Percentiles rank a stretch among this genome's conserved stretches.
These are phyloP conservation scores for Lepidium sativum DNA, from an alignment of 345 rosid species.

Conservation along the genomic window DNA sequence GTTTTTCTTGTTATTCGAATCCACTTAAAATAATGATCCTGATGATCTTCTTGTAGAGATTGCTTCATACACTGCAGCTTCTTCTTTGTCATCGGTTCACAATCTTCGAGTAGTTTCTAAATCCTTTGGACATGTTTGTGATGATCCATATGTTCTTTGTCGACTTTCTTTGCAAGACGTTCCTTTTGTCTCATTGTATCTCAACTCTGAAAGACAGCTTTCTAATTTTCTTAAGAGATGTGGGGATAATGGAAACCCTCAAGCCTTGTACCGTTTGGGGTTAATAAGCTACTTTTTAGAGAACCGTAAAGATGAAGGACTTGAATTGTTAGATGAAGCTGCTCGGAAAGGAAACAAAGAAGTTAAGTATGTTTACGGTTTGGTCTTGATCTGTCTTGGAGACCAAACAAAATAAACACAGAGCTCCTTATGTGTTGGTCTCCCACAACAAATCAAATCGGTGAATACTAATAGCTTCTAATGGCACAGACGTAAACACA, in stretches of 20 bases:
- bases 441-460: too few species aligned
- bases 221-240: neutral
- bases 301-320: too few species aligned
- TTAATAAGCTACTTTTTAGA: too few species aligned
- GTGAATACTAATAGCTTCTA: too few species aligned
- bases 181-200: neutral
- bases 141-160: neutral
- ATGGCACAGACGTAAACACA: too few species aligned
- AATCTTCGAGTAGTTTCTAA: slow-evolving; percentile 2
- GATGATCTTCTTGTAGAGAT: slow-evolving; percentile 12
- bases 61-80: neutral
- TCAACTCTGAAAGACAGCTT: neutral
- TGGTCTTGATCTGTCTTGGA: slow-evolving; percentile 12
- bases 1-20: too few species aligned
- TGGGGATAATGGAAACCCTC: slow-evolving; percentile 5
- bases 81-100: neutral
- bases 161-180: neutral
- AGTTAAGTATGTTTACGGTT: slow-evolving; percentile 12
- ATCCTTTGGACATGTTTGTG: neutral
- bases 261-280: slow-evolving; percentile 6
- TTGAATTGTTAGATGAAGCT: too few species aligned
- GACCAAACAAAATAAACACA: slow-evolving; percentile 12
- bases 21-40: neutral
- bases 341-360: neutral
- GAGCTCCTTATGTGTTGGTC: too few species aligned